These are phyloP conservation scores for Arctium minus DNA, from an alignment of 129 eudicot genomes.

Conservation along the genomic window DNA sequence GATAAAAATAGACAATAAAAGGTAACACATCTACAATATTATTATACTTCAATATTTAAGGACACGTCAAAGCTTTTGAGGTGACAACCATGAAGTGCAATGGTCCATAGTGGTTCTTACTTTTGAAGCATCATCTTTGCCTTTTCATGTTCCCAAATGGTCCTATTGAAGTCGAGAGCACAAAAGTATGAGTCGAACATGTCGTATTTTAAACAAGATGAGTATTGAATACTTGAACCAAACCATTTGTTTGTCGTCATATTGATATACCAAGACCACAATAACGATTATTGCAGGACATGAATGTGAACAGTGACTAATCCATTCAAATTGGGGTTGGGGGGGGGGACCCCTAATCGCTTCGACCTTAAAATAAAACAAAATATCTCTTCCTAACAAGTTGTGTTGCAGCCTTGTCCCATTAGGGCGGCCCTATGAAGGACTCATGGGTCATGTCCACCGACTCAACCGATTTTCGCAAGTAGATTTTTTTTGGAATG, in stretches of 20 bases:
- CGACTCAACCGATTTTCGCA: neutral
- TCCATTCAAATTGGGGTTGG: neutral
- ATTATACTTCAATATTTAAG: neutral
- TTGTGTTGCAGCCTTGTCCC: neutral
- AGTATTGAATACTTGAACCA: neutral
- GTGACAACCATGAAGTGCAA: neutral
- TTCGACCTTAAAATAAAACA: neutral
- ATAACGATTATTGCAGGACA: neutral
- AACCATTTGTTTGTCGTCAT: neutral
- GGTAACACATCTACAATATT: neutral
- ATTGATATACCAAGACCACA: neutral
- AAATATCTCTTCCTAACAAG: neutral
- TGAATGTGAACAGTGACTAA: neutral
- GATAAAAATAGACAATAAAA: neutral
- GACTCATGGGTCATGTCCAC: neutral
- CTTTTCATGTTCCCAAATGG: constrained; percentile 6
- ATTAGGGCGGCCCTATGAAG: neutral
- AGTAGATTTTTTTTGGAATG: neutral
- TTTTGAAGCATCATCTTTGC: neutral
- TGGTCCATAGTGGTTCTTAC: neutral
- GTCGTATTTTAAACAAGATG: neutral
- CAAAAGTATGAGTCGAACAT: neutral
- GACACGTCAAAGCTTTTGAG: neutral
- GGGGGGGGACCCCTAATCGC: neutral
- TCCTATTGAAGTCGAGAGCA: neutral